Evolutionary conservation across 2,329 filamentous ascomycete genomes (phyloP), one percentile per base, ranked within the genome.

Genomic region (Purpureocillium takamizusanense): DNA sequence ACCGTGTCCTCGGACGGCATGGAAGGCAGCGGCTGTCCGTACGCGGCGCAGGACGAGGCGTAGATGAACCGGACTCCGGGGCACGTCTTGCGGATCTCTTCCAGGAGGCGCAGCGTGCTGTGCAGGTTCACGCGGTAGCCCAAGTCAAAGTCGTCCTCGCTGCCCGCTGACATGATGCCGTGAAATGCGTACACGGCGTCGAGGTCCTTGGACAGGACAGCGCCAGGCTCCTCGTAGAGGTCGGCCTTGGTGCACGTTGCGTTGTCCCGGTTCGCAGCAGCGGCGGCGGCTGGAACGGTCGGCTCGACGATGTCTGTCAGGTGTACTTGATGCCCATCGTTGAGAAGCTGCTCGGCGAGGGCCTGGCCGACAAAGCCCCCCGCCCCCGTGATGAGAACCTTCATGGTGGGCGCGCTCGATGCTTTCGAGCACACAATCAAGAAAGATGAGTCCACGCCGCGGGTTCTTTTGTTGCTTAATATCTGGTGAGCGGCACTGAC

Each of bases 311-410:
- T 62, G 47, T 82, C 78, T 10, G 72, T 76, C 33, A 81, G 60
- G 35, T 69, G 66, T 36, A 82, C 56, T 38, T 67, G 59, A 15
- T 66, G 38, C 1, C 51, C 44, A 1, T 55, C 53, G 14, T 67
- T 60, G 25, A 81, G 60, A 3, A 82, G 66, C 28, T 74, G 68
- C 36, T 65, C 63, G 3, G 75, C 69, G 17, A 82, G 66, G 33
- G 74, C 66, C 53, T 81, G 77, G 51, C 78, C 77, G 41, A 83
- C 72, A 53, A 82, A 81, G 42, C 78, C 78, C 33, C 72, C 72
- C 7, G 69, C 77, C 5, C 78, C 78, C 9, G 78, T 82, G 49
- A 82, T 78, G 52, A 81, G 69, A 31, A 82, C 67, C n/a, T 45
- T 49, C 42, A 46, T 51, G 14, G 12, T 38, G 25, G 17, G 21